These are phyloP conservation scores for Suhomyces pyralidae DNA, from an alignment of 805 yeast genomes.

Conservation along the genomic window DNA sequence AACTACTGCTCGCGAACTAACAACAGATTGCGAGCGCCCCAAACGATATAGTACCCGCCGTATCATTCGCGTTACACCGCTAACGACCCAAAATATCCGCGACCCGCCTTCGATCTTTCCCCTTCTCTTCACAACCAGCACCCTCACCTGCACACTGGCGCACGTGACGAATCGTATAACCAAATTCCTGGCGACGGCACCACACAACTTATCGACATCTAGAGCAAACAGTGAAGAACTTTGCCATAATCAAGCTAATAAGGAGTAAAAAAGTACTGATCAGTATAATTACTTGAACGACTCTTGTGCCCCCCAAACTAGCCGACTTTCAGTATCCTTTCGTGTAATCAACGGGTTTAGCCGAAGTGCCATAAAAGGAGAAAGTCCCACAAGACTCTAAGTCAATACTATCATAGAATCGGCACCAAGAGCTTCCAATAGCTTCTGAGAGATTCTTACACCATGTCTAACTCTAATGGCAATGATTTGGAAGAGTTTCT, in stretches of 20 bases:
- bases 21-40: not conserved
- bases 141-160: not conserved
- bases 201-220: not conserved
- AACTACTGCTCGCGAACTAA: not conserved
- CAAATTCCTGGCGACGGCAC: not conserved
- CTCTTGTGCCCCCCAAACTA: not conserved
- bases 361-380: not conserved
- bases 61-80: not conserved
- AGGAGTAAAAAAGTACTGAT: not conserved
- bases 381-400: not conserved
- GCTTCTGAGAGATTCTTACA: not conserved
- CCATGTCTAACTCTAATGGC: not conserved
- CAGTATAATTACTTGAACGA: not conserved
- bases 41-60: not conserved
- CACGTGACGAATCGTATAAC: not conserved
- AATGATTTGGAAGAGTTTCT: slow-evolving; percentile 27
- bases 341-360: not conserved
- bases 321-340: not conserved
- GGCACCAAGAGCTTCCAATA: not conserved
- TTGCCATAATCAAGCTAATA: not conserved
- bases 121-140: not conserved
- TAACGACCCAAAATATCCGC: not conserved
- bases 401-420: not conserved
- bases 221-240: not conserved
- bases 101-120: not conserved